phyloP scores from a whole-genome alignment of 495 filamentous ascomycete genomes.

The Penicillium herquei region DNA sequence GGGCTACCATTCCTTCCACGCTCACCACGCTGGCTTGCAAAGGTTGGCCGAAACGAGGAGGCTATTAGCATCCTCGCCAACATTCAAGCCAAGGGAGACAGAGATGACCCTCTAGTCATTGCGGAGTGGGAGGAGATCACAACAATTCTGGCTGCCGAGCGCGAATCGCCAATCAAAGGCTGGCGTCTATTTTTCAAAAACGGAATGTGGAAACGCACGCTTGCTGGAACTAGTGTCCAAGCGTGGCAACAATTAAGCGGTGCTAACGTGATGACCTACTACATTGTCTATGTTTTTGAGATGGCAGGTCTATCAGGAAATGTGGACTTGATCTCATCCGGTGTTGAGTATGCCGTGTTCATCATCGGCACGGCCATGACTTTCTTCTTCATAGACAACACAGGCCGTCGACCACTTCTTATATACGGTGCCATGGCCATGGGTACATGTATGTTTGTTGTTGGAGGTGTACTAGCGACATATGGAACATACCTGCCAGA shows the following conservation, averaged over 20 bases:
- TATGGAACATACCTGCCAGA: too few relatives aligned
- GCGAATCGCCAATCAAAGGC: too few relatives aligned
- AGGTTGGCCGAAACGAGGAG: background rate
- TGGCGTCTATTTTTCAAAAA: too few relatives aligned
- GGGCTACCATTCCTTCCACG: background rate
- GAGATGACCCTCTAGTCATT: too few relatives aligned
- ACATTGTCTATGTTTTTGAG: background rate
- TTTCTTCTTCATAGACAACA: background rate
- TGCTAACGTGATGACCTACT: background rate
- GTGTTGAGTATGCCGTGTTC: background rate
- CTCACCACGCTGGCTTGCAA: background rate
- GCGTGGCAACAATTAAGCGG: background rate
- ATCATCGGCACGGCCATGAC: background rate
- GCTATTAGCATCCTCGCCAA: background rate
- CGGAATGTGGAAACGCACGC: background rate
- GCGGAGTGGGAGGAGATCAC: too few relatives aligned
- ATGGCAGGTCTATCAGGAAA: background rate
- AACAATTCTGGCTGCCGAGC: too few relatives aligned
- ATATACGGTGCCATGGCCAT: background rate
- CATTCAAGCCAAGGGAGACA: background rate
- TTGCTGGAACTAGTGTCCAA: background rate
- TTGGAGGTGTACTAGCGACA: too few relatives aligned
- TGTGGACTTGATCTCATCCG: background rate
- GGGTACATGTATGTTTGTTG: too few relatives aligned
- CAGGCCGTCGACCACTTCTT: background rate